Conservation (phyloP, 2,329 filamentous ascomycete species). For the Diaporthe helianthi region DNA sequence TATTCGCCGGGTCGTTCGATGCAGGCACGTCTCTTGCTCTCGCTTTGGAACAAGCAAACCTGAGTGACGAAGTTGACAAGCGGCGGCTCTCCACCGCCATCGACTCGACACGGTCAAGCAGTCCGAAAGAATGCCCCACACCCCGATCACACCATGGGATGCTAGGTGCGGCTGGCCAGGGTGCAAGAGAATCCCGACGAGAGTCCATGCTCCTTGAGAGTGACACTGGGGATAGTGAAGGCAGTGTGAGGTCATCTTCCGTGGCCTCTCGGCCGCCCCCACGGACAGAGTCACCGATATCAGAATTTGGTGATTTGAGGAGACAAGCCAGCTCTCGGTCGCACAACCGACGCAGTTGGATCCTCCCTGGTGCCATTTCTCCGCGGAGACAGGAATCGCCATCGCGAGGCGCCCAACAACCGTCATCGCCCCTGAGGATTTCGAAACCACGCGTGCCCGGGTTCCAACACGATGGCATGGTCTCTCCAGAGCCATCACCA, state of each 20-base stretch:
- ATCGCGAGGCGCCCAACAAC: constrained; percentile 69
- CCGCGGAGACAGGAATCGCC: constrained; percentile 89
- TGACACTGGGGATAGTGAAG: constrained; percentile 86
- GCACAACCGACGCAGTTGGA: constrained; percentile 84
- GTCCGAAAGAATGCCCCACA: constrained; percentile 88
- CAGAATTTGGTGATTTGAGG: constrained; percentile 79
- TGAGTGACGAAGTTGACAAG: constrained; percentile 49
- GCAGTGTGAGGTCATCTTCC: constrained; percentile 83
- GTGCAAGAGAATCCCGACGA: constrained; percentile 70
- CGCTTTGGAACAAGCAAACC: constrained; percentile 56
- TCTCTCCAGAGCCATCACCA: constrained; percentile 89
- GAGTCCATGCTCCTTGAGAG: constrained; percentile 83
- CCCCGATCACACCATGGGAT: constrained; percentile 79
- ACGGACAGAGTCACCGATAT: constrained; percentile 88
- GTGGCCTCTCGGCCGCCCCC: constrained; percentile 70
- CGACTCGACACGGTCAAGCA: constrained; percentile 84
- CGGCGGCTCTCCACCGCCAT: constrained; percentile 64
- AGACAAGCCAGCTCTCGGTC: constrained; percentile 81
- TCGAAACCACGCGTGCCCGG: constrained; percentile 75
- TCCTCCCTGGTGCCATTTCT: constrained; percentile 79
- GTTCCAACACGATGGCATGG: constrained; percentile 68
- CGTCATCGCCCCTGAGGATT: constrained; percentile 86
- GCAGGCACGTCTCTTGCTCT: constrained; percentile 62
- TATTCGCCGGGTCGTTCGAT: constrained; percentile 66
- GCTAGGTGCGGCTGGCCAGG: constrained; percentile 64